Conservation (phyloP, 257 asterid genomes). For the Gynochthodes officinalis region DNA sequence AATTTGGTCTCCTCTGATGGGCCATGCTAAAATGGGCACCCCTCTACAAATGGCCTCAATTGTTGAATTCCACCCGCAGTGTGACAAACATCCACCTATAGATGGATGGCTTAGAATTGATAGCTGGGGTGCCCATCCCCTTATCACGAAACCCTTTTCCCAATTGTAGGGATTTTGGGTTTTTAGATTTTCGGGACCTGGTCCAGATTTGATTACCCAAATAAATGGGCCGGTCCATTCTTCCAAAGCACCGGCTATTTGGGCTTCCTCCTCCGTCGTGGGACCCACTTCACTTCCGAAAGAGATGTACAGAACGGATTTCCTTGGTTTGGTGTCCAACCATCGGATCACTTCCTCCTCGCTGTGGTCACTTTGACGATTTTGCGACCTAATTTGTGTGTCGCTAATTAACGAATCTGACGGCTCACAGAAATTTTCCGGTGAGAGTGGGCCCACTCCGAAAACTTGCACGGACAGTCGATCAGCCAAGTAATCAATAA, state of each 20-base stretch:
- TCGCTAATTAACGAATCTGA: too few species aligned
- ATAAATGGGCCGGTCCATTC: too few species aligned
- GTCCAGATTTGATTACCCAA: background rate
- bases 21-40: background rate
- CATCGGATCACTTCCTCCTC: too few species aligned
- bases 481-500: background rate
- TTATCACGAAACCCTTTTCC: too few species aligned
- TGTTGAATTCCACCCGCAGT: background rate
- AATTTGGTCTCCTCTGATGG: background rate
- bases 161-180: too few species aligned
- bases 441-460: background rate
- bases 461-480: background rate
- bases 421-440: background rate
- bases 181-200: background rate
- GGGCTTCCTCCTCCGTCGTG: too few species aligned
- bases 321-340: too few species aligned
- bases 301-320: too few species aligned
- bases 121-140: background rate
- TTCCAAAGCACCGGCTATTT: too few species aligned
- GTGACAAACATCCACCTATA: background rate
- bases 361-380: too few species aligned
- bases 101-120: background rate
- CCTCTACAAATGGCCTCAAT: background rate
- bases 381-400: too few species aligned
- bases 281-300: too few species aligned